Evolutionary conservation across 768 basidiomycete species (phyloP).

Genomic region (Amylocystis lapponica): DNA sequence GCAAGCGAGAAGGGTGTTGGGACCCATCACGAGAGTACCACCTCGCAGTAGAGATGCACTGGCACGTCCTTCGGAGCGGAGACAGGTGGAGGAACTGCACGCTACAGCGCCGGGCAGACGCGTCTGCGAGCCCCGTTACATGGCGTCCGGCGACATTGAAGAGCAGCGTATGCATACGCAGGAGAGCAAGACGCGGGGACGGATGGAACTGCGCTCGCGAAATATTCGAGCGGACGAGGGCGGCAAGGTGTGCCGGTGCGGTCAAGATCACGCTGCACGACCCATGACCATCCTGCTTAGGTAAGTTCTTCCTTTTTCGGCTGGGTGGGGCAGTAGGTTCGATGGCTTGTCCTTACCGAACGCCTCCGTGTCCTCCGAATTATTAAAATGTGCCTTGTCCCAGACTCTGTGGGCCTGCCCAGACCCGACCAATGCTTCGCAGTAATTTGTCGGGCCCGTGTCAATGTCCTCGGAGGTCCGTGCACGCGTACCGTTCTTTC

Average conservation of each 20-base stretch:
- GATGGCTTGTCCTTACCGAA: no score
- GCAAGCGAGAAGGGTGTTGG: not conserved
- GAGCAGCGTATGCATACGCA: slow-evolving; percentile 15
- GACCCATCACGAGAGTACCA: slow-evolving; percentile 1
- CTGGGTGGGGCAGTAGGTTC: no score
- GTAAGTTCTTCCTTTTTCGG: slow-evolving; percentile 1
- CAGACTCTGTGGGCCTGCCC: no score
- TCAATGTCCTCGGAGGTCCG: no score
- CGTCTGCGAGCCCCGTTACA: slow-evolving; percentile 7
- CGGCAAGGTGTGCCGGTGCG: not conserved
- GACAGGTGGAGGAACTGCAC: not conserved
- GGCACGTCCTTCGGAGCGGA: slow-evolving; percentile 11
- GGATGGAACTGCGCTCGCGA: slow-evolving; percentile 1
- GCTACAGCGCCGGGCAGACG: slow-evolving; percentile 1
- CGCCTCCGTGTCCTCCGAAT: no score
- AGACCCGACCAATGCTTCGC: no score
- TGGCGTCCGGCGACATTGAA: slow-evolving; percentile 9
- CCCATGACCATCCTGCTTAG: slow-evolving; percentile 8
- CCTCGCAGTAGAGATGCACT: slow-evolving; percentile 1
- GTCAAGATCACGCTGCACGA: not conserved
- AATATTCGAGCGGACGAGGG: slow-evolving; percentile 2
- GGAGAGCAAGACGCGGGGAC: slow-evolving; percentile 3
- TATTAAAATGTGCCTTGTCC: no score
- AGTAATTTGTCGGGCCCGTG: no score
- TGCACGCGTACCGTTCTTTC: no score